phyloP scores from a whole-genome alignment of 768 basidiomycete species.

The Suillus cothurnatus region DNA sequence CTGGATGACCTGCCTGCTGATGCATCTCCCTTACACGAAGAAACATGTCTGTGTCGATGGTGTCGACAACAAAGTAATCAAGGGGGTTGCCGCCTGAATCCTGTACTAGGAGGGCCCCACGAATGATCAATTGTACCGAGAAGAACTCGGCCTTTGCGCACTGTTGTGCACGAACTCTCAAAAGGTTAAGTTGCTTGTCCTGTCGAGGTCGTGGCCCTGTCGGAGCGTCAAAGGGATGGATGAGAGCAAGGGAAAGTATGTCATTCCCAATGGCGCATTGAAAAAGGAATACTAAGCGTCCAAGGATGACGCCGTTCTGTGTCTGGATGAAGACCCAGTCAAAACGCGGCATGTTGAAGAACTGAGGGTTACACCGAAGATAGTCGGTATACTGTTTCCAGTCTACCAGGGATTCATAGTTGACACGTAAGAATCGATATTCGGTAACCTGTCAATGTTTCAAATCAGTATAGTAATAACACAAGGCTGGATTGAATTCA shows the following conservation, averaged over 20 bases:
- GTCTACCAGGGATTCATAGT: constrained; percentile 30
- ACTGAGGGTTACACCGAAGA: constrained; percentile 32
- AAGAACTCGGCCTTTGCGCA: constrained; percentile 22
- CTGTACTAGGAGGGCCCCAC: constrained; percentile 26
- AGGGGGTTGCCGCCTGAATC: constrained; percentile 10
- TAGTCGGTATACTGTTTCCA: constrained; percentile 31
- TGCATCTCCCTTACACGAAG: neutral
- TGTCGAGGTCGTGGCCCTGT: constrained; percentile 8
- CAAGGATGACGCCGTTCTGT: constrained; percentile 16
- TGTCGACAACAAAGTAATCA: too few species aligned
- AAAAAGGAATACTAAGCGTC: constrained; percentile 22
- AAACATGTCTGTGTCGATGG: too few species aligned
- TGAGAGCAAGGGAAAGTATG: constrained; percentile 1
- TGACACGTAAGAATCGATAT: constrained; percentile 25
- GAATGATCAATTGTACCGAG: constrained; percentile 29
- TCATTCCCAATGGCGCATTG: constrained; percentile 12
- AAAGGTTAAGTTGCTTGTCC: constrained; percentile 27
- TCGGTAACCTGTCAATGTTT: constrained; percentile 28
- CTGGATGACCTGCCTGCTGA: neutral
- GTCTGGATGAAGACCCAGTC: constrained; percentile 33
- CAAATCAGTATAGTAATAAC: neutral
- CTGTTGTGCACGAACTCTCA: constrained; percentile 14
- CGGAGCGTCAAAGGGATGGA: constrained; percentile 23
- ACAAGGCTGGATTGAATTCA: neutral
- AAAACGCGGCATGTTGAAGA: constrained; percentile 28